phyloP scores from a whole-genome alignment of 2,329 filamentous ascomycete genomes.

The Colletotrichum tabaci region DNA sequence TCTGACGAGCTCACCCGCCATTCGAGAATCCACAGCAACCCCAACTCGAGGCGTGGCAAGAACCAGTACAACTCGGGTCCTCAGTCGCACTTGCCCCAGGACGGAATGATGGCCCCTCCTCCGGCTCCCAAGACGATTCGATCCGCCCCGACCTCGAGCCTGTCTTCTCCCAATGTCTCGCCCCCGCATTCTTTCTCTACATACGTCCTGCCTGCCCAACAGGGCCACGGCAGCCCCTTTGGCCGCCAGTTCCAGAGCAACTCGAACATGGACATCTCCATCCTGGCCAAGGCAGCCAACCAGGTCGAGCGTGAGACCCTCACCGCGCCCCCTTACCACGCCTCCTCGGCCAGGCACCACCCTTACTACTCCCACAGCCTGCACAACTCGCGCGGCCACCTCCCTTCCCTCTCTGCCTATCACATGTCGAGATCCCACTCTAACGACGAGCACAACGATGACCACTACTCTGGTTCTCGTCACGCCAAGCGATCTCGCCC shows the following conservation, averaged over 20 bases:
- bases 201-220: constrained; percentile 69
- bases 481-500: constrained; percentile 91
- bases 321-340: constrained; percentile 57
- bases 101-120: constrained; percentile 82
- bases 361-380: constrained; percentile 67
- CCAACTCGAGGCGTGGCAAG: constrained; percentile 94
- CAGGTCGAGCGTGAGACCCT: constrained; percentile 74
- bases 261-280: constrained; percentile 67
- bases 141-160: constrained; percentile 88
- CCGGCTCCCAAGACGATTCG: constrained; percentile 83
- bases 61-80: constrained; percentile 65
- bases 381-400: constrained; percentile 70
- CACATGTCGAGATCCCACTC: constrained; percentile 94
- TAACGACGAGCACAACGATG: constrained; percentile 82
- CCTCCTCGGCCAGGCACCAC: constrained; percentile 65
- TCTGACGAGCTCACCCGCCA: constrained; percentile 97
- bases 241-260: constrained; percentile 57
- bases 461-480: constrained; percentile 79
- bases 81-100: constrained; percentile 62
- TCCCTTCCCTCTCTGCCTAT: constrained; percentile 87
- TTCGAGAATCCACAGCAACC: constrained; percentile 99
- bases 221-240: constrained; percentile 55
- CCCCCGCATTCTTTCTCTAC: constrained; percentile 90
- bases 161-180: constrained; percentile 95
- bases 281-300: constrained; percentile 73